phyloP scores from a whole-genome alignment of 2,329 filamentous ascomycete species.

The Curvularia hawaiiensis region DNA sequence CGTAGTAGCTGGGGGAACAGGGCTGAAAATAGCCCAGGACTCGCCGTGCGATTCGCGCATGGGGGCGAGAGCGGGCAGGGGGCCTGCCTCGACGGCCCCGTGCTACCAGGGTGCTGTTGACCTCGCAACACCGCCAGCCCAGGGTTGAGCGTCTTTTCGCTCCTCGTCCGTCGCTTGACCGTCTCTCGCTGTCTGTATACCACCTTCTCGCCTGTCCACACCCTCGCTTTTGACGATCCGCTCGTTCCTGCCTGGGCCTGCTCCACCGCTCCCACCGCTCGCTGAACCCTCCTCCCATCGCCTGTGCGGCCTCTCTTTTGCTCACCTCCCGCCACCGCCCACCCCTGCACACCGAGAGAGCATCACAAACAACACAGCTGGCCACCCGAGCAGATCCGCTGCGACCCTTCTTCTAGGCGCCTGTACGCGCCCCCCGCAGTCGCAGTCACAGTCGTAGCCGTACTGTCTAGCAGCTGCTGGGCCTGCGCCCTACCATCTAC shows the following conservation, averaged over 20 bases:
- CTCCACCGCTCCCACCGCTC: conserved; percentile 20
- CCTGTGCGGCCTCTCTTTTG: conserved; percentile 4
- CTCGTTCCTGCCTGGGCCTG: conserved; percentile 25
- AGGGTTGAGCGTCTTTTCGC: conserved; percentile 12
- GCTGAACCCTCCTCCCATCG: conserved; percentile 29
- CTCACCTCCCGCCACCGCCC: no score
- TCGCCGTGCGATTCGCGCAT: conserved; percentile 15
- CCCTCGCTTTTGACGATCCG: conserved; percentile 9
- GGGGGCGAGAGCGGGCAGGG: conserved; percentile 13
- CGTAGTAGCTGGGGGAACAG: conserved; percentile 10
- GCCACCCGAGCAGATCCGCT: conserved; percentile 12
- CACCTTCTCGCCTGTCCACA: not conserved
- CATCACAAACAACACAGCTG: conserved; percentile 4
- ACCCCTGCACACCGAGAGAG: conserved; percentile 1
- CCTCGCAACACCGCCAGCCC: conserved; percentile 32
- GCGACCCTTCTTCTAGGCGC: conserved; percentile 16
- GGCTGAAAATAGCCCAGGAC: conserved; percentile 22
- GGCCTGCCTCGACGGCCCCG: conserved; percentile 16
- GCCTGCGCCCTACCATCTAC: conserved; percentile 25
- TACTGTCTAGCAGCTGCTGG: conserved; percentile 25
- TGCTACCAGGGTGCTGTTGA: conserved; percentile 23
- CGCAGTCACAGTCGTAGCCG: not conserved
- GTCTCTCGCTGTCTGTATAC: conserved; percentile 5
- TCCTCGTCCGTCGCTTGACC: conserved; percentile 30
- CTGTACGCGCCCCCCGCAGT: conserved; percentile 2